Evolutionary conservation across 208 protist species (phyloP).

Genomic region (Porcisia hertigi): DNA sequence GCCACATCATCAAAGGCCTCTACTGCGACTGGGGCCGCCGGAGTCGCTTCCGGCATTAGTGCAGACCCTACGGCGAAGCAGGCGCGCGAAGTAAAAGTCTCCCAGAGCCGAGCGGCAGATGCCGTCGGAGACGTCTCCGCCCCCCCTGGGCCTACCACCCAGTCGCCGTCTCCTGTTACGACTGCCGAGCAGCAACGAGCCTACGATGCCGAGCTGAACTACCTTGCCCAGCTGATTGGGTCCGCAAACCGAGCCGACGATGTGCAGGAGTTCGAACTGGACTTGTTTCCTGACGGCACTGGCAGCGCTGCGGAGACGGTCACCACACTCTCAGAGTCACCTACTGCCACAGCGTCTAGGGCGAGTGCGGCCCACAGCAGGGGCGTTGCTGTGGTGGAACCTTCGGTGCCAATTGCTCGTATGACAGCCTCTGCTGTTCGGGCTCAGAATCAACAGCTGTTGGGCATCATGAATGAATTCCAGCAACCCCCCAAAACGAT

Average conservation of each 20-base stretch:
- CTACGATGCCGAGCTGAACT: constrained; percentile 59
- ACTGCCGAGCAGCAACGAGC: constrained; percentile 24
- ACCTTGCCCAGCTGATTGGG: constrained; percentile 54
- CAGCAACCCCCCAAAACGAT: neutral
- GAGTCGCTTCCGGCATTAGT: neutral
- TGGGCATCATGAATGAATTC: constrained; percentile 57
- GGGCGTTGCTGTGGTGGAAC: neutral
- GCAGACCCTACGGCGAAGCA: constrained; percentile 35
- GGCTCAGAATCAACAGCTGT: constrained; percentile 54
- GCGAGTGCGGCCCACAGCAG: neutral
- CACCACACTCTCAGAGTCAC: neutral
- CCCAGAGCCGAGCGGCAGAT: neutral
- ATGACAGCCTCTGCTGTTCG: constrained; percentile 42
- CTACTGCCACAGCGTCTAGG: neutral
- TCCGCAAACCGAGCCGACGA: constrained; percentile 6
- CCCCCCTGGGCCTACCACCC: neutral
- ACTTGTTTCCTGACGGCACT: constrained; percentile 45
- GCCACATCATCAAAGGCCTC: neutral
- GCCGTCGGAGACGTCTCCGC: neutral
- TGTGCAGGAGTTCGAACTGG: constrained; percentile 40
- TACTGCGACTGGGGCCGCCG: neutral
- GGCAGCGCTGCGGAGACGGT: neutral
- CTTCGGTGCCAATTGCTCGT: constrained; percentile 29
- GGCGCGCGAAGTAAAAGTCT: constrained; percentile 28
- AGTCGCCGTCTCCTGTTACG: neutral